phyloP scores from a whole-genome alignment of 2,329 filamentous ascomycete species.

The Leptographium lundbergii region DNA sequence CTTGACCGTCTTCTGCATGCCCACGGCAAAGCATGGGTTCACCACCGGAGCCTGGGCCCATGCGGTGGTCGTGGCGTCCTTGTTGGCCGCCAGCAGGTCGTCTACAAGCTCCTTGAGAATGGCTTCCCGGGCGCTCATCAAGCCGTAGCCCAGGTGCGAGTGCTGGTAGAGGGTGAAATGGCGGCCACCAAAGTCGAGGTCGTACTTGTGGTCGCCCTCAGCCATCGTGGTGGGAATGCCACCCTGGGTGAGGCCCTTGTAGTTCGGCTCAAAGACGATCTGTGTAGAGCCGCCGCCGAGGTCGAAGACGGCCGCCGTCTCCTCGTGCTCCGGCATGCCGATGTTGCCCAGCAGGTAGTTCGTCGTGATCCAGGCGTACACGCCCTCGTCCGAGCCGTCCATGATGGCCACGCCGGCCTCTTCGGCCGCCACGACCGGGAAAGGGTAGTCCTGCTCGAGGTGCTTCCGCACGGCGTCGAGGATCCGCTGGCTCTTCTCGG shows the following conservation, averaged over 20 bases:
- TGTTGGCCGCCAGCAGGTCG: slow-evolving; percentile 53
- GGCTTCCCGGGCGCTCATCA: slow-evolving; percentile 87
- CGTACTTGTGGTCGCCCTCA: slow-evolving; percentile 92
- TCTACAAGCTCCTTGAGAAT: slow-evolving; percentile 68
- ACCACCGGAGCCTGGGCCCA: slow-evolving; percentile 62
- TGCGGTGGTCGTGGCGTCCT: slow-evolving; percentile 39
- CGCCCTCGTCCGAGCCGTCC: slow-evolving; percentile 93
- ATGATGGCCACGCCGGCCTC: slow-evolving; percentile 89
- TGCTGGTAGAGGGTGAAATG: slow-evolving; percentile 94
- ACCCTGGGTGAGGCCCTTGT: slow-evolving; percentile 56
- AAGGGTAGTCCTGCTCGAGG: slow-evolving; percentile 82
- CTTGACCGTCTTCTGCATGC: slow-evolving; percentile 61
- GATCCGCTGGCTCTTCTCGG: slow-evolving; percentile 70
- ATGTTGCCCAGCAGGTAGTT: slow-evolving; percentile 99
- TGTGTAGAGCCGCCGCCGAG: slow-evolving; percentile 94
- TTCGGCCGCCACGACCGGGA: slow-evolving; percentile 79
- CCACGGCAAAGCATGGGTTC: slow-evolving; percentile 79
- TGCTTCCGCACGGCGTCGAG: slow-evolving; percentile 71
- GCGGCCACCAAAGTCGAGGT: slow-evolving; percentile 72
- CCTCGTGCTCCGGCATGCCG: slow-evolving; percentile 76
- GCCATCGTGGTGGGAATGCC: slow-evolving; percentile 78
- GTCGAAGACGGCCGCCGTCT: slow-evolving; percentile 90
- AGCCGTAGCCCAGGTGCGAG: slow-evolving; percentile 89
- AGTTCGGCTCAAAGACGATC: slow-evolving; percentile 96
- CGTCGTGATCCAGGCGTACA: slow-evolving; percentile 97